Conservation (phyloP, 2,329 filamentous ascomycete genomes). For the Claviceps cyperi region DNA sequence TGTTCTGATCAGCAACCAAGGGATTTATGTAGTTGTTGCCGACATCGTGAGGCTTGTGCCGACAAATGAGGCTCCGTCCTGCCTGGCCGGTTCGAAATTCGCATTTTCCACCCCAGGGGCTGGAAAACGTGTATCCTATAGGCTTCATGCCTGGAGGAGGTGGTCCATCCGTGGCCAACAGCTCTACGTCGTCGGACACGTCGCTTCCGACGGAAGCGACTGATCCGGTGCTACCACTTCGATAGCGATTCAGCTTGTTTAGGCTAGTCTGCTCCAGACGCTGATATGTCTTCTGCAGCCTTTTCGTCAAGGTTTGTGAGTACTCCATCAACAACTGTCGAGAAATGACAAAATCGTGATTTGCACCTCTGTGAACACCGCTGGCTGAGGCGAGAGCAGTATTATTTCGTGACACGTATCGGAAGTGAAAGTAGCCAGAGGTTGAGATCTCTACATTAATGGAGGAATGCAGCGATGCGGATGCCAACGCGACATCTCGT, state of each 20-base stretch:
- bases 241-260: conserved; percentile 13
- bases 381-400: not conserved
- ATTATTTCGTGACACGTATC: conserved; percentile 11
- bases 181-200: not conserved
- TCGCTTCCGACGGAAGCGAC: conserved; percentile 11
- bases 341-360: conserved; percentile 17
- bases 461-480: conserved; percentile 17
- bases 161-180: not conserved
- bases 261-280: conserved; percentile 16
- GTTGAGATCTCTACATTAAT: conserved; percentile 40
- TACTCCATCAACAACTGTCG: conserved; percentile 46
- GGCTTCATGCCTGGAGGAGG: conserved; percentile 26
- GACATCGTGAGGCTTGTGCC: conserved; percentile 46
- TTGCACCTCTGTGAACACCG: not conserved
- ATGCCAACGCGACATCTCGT: conserved; percentile 11
- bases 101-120: conserved; percentile 78
- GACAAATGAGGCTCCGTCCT: conserved; percentile 61
- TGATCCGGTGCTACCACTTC: conserved; percentile 18
- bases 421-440: conserved; percentile 43
- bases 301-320: conserved; percentile 32
- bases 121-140: conserved; percentile 62
- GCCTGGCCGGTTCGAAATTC: conserved; percentile 68
- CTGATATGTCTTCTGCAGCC: conserved; percentile 31
- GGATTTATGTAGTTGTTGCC: conserved; percentile 25
- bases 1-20: conserved; percentile 22